Percentiles rank a stretch among this genome's conserved stretches.
phyloP scores from a whole-genome alignment of 2,329 filamentous ascomycete genomes.

The Juglanconis sp. region DNA sequence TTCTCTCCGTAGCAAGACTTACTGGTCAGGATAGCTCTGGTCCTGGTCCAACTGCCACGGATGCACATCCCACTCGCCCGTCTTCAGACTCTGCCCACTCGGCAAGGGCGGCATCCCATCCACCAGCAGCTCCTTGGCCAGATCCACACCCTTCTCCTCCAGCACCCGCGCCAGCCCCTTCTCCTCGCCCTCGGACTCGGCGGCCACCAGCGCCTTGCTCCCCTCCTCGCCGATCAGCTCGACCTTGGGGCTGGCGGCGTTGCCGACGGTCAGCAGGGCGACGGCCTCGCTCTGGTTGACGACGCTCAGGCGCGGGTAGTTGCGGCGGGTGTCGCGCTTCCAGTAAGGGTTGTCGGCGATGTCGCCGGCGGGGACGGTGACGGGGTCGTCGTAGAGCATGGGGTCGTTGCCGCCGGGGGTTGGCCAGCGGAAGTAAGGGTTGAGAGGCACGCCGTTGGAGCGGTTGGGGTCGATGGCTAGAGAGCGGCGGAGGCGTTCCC shows the following conservation, averaged over 20 bases:
- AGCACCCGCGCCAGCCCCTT: constrained; percentile 71
- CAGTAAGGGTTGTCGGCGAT: constrained; percentile 93
- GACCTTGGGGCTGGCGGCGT: constrained; percentile 73
- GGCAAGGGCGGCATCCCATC: constrained; percentile 85
- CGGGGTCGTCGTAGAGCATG: constrained; percentile 72
- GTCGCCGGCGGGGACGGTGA: constrained; percentile 79
- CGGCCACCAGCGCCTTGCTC: constrained; percentile 66
- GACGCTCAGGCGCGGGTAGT: constrained; percentile 76
- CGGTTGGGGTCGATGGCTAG: constrained; percentile 82
- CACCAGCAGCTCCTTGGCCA: constrained; percentile 60
- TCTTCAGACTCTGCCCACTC: constrained; percentile 58
- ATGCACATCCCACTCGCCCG: constrained; percentile 61
- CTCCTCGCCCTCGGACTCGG: constrained; percentile 70
- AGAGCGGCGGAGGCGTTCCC: constrained; percentile 75
- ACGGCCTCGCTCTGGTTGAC: constrained; percentile 84
- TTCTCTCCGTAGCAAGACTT: constrained; percentile 34
- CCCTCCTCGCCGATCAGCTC: constrained; percentile 68
- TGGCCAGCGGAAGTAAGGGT: constrained; percentile 88
- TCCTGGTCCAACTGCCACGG: constrained; percentile 64
- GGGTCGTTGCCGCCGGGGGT: constrained; percentile 72
- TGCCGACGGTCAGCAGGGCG: constrained; percentile 80
- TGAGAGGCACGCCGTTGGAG: constrained; percentile 87
- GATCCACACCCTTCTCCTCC: constrained; percentile 54
- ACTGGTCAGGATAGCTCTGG: constrained; percentile 69
- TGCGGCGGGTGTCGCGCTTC: constrained; percentile 85